phyloP scores from a whole-genome alignment of 2,329 filamentous ascomycete genomes.

The Fusarium falciforme region DNA sequence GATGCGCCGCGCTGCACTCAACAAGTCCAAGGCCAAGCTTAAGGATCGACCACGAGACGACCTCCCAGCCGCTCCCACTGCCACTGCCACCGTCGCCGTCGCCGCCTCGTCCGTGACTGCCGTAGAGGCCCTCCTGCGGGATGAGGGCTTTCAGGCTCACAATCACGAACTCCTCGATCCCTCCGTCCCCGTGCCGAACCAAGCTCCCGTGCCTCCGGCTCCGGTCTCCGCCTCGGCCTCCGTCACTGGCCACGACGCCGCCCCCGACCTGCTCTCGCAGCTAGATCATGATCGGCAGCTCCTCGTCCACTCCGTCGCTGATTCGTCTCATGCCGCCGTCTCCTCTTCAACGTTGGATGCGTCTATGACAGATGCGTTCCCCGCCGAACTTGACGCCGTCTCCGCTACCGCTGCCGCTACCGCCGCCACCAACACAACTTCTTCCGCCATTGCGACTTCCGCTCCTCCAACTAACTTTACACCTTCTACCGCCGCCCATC shows the following conservation, averaged over 20 bases:
- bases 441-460: constrained; percentile 15
- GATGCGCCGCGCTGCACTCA: constrained; percentile 39
- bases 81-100: constrained; percentile 6
- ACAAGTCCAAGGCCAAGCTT: constrained; percentile 19
- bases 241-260: constrained; percentile 14
- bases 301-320: constrained; percentile 5
- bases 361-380: constrained; percentile 36
- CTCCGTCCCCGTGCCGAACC: not conserved
- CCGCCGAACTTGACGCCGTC: constrained; percentile 18
- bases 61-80: not conserved
- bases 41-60: constrained; percentile 35
- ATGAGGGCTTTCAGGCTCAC: constrained; percentile 36
- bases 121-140: constrained; percentile 26
- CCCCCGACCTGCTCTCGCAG: constrained; percentile 7
- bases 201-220: not conserved
- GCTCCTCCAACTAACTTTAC: constrained; percentile 1
- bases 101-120: constrained; percentile 14
- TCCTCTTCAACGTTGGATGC: constrained; percentile 23
- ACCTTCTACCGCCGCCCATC: constrained; percentile 1
- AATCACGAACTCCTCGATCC: constrained; percentile 12
- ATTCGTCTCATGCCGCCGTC: constrained; percentile 15
- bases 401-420: constrained; percentile 12
- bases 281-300: constrained; percentile 5
- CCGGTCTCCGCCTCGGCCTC: constrained; percentile 6
- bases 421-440: constrained; percentile 16